These are phyloP conservation scores for Meyerozyma guilliermondii DNA, from an alignment of 1,139 yeast species.

Conservation along the genomic window DNA sequence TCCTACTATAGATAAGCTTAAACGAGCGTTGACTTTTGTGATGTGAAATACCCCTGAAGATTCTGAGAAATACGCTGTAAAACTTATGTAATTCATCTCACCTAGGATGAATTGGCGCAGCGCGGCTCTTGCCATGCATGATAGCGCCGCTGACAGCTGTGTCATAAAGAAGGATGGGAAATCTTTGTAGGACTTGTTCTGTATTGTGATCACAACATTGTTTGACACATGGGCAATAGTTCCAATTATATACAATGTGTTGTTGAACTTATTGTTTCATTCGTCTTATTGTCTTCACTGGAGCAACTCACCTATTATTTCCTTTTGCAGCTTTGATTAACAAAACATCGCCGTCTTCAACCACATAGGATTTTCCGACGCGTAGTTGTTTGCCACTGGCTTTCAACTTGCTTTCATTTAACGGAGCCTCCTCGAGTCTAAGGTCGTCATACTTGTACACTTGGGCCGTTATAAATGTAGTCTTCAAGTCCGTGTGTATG, in stretches of 20 bases:
- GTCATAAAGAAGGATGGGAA: too few species aligned
- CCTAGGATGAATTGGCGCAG: not conserved
- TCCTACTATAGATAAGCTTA: constrained; percentile 1
- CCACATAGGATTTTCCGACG: constrained; percentile 66
- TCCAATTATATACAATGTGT: not conserved
- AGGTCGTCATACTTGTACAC: constrained; percentile 81
- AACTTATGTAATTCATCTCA: not conserved
- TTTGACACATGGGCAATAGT: not conserved
- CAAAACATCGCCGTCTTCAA: constrained; percentile 76
- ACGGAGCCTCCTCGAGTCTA: constrained; percentile 26
- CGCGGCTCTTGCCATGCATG: not conserved
- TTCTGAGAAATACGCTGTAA: not conserved
- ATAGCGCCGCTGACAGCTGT: too few species aligned
- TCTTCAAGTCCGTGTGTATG: constrained; percentile 82
- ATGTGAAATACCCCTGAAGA: not conserved
- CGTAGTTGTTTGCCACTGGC: constrained; percentile 13
- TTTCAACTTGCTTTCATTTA: constrained; percentile 32
- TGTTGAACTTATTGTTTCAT: not conserved
- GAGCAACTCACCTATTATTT: constrained; percentile 15
- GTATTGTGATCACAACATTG: not conserved
- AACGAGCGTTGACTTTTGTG: not conserved
- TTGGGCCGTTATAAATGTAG: constrained; percentile 80
- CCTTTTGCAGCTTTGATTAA: constrained; percentile 54
- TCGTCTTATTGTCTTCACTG: not conserved
- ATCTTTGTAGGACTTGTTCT: too few species aligned